Evolutionary conservation across 352 stramenopile species (phyloP).

Genomic region (Globisporangium canariense): DNA sequence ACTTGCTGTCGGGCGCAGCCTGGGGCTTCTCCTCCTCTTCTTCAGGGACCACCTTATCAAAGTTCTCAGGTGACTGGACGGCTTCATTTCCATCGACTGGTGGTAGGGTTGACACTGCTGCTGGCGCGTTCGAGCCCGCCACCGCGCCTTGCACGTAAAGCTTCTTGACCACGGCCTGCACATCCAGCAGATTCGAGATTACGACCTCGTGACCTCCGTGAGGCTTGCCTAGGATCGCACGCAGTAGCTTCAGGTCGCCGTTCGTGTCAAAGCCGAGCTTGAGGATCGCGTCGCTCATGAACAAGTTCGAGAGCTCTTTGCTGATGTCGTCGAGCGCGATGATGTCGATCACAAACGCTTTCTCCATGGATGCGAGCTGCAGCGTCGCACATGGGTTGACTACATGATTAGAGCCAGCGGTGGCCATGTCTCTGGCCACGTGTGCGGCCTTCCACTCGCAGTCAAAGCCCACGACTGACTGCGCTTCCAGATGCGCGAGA

Average conservation of each 20-base stretch:
- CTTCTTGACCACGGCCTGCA: constrained; percentile 47
- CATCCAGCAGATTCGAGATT: constrained; percentile 51
- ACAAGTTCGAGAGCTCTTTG: constrained; percentile 33
- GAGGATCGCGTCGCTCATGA: constrained; percentile 42
- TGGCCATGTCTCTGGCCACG: constrained; percentile 9
- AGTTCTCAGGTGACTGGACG: constrained; percentile 5
- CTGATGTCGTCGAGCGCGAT: constrained; percentile 35
- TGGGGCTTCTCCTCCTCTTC: not conserved
- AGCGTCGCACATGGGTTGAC: constrained; percentile 50
- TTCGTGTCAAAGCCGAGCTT: constrained; percentile 75
- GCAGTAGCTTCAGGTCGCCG: constrained; percentile 58
- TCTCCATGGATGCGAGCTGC: constrained; percentile 57
- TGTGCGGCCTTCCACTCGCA: constrained; percentile 74
- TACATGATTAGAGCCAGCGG: not conserved
- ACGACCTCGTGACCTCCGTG: constrained; percentile 22
- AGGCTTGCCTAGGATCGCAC: constrained; percentile 31
- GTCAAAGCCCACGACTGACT: constrained; percentile 66
- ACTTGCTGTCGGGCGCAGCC: not conserved
- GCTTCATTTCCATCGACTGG: constrained; percentile 3
- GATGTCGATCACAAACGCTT: constrained; percentile 69
- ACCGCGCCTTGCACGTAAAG: constrained; percentile 21
- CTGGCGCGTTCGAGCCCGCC: not conserved
- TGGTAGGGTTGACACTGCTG: not conserved
- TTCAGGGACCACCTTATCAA: not conserved
- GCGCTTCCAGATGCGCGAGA: constrained; percentile 33